Percentiles rank a stretch among this genome's conserved stretches.
Conservation (phyloP, 257 asterid species). For the Solanum medicagineum region DNA sequence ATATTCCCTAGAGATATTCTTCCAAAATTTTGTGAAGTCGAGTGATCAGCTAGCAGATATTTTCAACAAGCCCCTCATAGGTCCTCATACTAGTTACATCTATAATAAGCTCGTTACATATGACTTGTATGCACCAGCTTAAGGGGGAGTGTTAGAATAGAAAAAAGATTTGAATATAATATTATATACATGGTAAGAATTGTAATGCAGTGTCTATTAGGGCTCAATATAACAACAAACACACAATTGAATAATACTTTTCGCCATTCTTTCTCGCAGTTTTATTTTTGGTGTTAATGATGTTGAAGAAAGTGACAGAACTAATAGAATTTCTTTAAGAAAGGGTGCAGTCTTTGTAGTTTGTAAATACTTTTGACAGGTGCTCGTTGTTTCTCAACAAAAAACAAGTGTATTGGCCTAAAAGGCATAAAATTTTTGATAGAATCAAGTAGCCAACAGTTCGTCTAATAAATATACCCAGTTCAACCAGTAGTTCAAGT, state of each 20-base stretch:
- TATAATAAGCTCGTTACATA: not conserved
- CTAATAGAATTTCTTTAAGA: not conserved
- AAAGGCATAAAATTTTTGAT: not conserved
- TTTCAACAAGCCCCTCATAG: not conserved
- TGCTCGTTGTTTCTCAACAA: not conserved
- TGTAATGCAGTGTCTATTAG: not conserved
- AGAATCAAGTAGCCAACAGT: not conserved
- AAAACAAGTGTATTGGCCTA: not conserved
- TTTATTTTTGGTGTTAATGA: not conserved
- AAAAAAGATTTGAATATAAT: not conserved
- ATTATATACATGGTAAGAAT: not conserved
- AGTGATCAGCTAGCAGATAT: not conserved
- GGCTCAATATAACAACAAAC: not conserved
- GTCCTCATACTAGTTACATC: not conserved
- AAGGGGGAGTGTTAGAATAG: not conserved
- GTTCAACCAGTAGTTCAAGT: not conserved
- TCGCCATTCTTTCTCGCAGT: not conserved
- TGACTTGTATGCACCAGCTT: not conserved
- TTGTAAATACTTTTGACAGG: not conserved
- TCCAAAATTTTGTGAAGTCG: not conserved
- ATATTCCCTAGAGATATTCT: not conserved
- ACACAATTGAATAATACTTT: not conserved
- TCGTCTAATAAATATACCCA: not conserved
- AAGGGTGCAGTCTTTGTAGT: not conserved
- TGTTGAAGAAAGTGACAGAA: not conserved